A percentile compares a stretch with the other conserved stretches of the same genome.
Evolutionary conservation across 140 eudicot species (phyloP).

Genomic region (Anethum foeniculum): DNA sequence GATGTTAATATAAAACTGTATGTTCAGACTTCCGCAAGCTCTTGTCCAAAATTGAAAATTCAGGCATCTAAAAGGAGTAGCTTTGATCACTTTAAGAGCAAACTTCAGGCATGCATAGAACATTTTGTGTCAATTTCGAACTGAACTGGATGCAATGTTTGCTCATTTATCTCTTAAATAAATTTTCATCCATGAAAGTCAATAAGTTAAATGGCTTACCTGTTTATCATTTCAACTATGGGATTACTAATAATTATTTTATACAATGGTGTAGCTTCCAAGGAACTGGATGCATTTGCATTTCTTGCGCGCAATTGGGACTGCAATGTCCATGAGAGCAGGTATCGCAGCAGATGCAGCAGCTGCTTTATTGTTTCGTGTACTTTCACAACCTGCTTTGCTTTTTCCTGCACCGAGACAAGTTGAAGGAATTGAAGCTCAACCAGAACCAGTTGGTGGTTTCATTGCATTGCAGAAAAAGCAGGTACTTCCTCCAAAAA

Average conservation of each 20-base stretch:
- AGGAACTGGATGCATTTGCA: slow-evolving; percentile 99
- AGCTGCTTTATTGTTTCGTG: slow-evolving; percentile 90
- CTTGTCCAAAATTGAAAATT: not conserved
- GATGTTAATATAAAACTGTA: not conserved
- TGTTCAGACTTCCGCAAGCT: not conserved
- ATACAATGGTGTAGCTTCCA: slow-evolving; percentile 55
- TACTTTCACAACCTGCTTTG: slow-evolving; percentile 92
- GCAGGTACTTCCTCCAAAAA: slow-evolving; percentile 42
- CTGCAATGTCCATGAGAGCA: slow-evolving; percentile 94
- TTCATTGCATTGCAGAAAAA: slow-evolving; percentile 41
- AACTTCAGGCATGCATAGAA: not conserved
- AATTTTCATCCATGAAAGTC: not conserved
- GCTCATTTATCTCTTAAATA: not conserved
- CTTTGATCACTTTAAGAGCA: not conserved
- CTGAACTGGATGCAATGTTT: not conserved
- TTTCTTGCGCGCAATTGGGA: slow-evolving; percentile 90
- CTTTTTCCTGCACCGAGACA: slow-evolving; percentile 91
- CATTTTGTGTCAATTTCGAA: not conserved
- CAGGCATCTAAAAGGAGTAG: not conserved
- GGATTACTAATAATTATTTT: slow-evolving; percentile 14
- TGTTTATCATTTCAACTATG: not conserved
- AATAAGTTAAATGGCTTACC: not conserved
- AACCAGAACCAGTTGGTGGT: slow-evolving; percentile 44
- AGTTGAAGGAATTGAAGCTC: slow-evolving; percentile 71
- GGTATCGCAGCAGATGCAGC: slow-evolving; percentile 99